These are phyloP conservation scores for Chenopodium formosanum DNA, from an alignment of 148 eudicot genomes.

Conservation along the genomic window DNA sequence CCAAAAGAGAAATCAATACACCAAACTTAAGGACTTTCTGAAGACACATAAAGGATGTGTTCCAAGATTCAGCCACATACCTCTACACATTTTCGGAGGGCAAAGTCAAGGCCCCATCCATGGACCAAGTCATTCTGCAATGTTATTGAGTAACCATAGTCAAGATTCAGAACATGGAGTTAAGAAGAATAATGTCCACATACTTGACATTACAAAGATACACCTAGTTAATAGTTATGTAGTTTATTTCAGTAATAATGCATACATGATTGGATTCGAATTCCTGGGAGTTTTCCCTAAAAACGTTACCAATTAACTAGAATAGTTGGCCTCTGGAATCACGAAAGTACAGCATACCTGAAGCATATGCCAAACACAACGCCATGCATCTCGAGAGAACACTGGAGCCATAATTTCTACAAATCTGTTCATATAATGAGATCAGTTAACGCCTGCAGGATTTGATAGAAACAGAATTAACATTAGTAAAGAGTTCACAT, in stretches of 20 bases:
- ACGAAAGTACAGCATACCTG: slow-evolving; percentile 44
- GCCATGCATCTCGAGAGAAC: slow-evolving; percentile 88
- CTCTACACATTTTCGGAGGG: slow-evolving; percentile 77
- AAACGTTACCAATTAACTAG: background rate
- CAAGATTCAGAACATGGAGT: background rate
- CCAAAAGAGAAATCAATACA: background rate
- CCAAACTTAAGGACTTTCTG: background rate
- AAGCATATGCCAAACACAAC: slow-evolving; percentile 90
- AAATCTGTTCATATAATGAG: slow-evolving; percentile 47
- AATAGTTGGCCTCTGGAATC: background rate
- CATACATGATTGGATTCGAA: background rate
- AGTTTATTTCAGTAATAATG: background rate
- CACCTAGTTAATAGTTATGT: background rate
- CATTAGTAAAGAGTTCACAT: slow-evolving; percentile 16
- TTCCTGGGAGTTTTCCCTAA: background rate
- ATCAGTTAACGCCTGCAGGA: background rate
- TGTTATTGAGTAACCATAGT: slow-evolving; percentile 1
- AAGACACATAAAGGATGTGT: background rate
- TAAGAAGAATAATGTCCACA: background rate
- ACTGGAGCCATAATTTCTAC: slow-evolving; percentile 99
- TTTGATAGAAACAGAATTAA: background rate
- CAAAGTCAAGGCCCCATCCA: slow-evolving; percentile 98
- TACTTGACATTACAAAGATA: background rate
- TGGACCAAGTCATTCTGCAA: slow-evolving; percentile 93
- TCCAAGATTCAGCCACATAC: slow-evolving; percentile 34